These are phyloP conservation scores for Globisporangium iwayamae DNA, from an alignment of 352 stramenopile species.

Conservation along the genomic window DNA sequence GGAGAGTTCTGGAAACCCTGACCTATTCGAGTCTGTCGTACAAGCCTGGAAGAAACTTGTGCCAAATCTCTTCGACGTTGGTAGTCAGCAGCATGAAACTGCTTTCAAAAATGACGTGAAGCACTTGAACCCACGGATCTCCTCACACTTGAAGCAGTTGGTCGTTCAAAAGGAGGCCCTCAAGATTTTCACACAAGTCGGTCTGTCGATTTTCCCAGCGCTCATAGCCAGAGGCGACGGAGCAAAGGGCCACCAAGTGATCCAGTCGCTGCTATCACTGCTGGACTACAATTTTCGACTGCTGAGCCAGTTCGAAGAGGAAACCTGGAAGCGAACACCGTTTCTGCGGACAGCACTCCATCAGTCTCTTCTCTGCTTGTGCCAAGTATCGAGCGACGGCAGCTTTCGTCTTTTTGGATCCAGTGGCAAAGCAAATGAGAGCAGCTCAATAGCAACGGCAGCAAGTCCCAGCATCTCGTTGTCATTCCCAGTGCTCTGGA, in stretches of 20 bases:
- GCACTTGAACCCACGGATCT: neutral
- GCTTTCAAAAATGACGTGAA: neutral
- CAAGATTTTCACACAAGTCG: neutral
- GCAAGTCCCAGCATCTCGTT: neutral
- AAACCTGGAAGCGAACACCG: neutral
- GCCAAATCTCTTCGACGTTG: neutral
- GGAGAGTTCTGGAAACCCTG: neutral
- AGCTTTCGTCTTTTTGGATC: neutral
- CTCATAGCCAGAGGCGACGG: neutral
- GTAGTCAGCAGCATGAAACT: neutral
- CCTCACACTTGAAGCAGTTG: neutral
- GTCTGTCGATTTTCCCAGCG: neutral
- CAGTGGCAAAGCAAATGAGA: neutral
- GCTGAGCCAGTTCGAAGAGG: neutral
- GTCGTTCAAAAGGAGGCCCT: neutral
- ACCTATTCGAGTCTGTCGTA: slow-evolving; percentile 1
- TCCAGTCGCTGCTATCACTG: slow-evolving; percentile 1
- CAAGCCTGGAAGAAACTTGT: neutral
- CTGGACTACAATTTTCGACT: slow-evolving; percentile 7
- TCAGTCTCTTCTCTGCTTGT: slow-evolving; percentile 6
- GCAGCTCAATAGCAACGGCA: neutral
- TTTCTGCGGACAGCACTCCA: neutral
- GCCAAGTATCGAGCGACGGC: neutral
- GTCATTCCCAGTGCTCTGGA: neutral
- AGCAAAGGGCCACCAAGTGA: slow-evolving; percentile 1